phyloP scores from a whole-genome alignment of 2,329 filamentous ascomycete genomes.

The Xylariaceae sp. region DNA sequence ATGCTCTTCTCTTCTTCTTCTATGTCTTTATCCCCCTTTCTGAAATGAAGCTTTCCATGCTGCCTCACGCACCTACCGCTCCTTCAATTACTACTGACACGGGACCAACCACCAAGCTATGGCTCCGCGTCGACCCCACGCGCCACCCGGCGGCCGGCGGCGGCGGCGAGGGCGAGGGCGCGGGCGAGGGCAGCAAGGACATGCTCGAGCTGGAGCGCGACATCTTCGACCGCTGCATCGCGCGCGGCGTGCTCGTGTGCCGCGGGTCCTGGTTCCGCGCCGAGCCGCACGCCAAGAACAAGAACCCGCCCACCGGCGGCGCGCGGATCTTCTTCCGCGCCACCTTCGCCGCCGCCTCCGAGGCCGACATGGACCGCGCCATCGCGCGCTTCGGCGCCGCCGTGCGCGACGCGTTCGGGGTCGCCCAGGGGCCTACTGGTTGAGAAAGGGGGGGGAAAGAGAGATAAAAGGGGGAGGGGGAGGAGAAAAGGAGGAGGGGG shows the following conservation, averaged over 20 bases:
- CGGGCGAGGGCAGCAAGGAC: constrained; percentile 31
- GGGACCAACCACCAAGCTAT: constrained; percentile 42
- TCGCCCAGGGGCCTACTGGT: constrained; percentile 7
- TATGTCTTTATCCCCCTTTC: neutral
- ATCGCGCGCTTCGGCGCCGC: constrained; percentile 70
- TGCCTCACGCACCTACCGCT: neutral
- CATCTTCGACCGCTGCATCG: constrained; percentile 72
- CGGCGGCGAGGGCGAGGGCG: constrained; percentile 31
- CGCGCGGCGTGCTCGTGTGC: constrained; percentile 70
- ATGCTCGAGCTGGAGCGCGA: constrained; percentile 71
- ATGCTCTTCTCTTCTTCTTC: neutral
- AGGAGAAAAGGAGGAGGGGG: neutral
- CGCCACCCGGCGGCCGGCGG: constrained; percentile 54
- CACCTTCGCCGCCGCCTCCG: constrained; percentile 77
- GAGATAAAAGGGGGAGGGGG: neutral
- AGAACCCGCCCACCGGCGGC: constrained; percentile 48
- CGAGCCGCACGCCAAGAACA: constrained; percentile 51
- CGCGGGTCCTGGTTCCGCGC: constrained; percentile 89
- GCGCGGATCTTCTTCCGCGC: constrained; percentile 88
- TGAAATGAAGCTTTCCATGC: too few species aligned
- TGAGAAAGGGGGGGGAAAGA: neutral
- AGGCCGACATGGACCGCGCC: constrained; percentile 62
- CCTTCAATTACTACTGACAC: neutral
- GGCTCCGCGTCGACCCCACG: constrained; percentile 61
- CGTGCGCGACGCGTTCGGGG: constrained; percentile 50